phyloP scores from a whole-genome alignment of 148 eudicot genomes.

The Gaultheria prostrata region DNA sequence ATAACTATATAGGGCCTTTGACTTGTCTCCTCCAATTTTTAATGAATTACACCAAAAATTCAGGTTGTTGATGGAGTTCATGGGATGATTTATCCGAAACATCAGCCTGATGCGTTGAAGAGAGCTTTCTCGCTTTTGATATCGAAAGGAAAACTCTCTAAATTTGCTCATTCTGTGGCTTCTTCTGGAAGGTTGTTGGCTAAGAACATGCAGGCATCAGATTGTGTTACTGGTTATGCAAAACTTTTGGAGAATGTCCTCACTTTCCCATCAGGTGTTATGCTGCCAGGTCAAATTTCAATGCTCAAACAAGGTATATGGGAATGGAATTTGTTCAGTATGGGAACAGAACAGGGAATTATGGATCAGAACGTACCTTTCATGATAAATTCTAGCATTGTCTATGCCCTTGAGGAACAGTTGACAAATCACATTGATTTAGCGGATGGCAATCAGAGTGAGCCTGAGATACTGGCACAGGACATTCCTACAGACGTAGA shows the following conservation, averaged over 20 bases:
- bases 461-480: slow-evolving; percentile 26
- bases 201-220: slow-evolving; percentile 74
- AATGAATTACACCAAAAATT: background rate
- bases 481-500: slow-evolving; percentile 59
- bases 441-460: slow-evolving; percentile 35
- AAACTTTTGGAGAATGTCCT: slow-evolving; percentile 74
- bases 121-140: slow-evolving; percentile 65
- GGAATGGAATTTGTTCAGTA: slow-evolving; percentile 74
- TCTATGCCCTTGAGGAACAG: slow-evolving; percentile 63
- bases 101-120: slow-evolving; percentile 62
- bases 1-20: slow-evolving; percentile 4
- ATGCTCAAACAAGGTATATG: slow-evolving; percentile 59
- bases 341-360: slow-evolving; percentile 36
- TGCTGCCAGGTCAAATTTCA: slow-evolving; percentile 57
- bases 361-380: slow-evolving; percentile 26
- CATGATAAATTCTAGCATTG: slow-evolving; percentile 39
- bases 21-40: slow-evolving; percentile 7
- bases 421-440: slow-evolving; percentile 23
- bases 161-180: slow-evolving; percentile 59
- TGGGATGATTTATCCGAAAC: slow-evolving; percentile 70
- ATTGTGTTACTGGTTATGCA: slow-evolving; percentile 67
- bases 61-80: slow-evolving; percentile 86
- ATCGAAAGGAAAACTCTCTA: slow-evolving; percentile 59
- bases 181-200: slow-evolving; percentile 79
- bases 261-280: slow-evolving; percentile 74